Conservation (phyloP, 2,329 filamentous ascomycete species). For the Aspergillus fischeri region DNA sequence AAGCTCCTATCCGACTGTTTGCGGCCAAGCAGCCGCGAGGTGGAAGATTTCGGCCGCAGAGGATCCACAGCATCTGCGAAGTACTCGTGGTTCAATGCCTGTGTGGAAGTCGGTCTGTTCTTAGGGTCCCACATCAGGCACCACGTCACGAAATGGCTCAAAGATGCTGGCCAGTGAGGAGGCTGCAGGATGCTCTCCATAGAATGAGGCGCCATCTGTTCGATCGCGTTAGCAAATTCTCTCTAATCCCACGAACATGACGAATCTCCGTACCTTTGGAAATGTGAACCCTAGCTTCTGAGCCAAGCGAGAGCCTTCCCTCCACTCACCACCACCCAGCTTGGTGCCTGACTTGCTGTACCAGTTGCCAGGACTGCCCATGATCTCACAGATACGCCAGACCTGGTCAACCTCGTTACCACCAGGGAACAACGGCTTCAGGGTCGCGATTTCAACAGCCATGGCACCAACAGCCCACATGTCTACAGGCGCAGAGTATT, state of each 20-base stretch:
- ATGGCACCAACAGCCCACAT: slow-evolving; percentile 99
- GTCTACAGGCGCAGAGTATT: slow-evolving; percentile 96
- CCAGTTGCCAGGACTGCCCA: slow-evolving; percentile 98
- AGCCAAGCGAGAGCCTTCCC: slow-evolving; percentile 84
- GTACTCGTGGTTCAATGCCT: slow-evolving; percentile 94
- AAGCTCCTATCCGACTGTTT: slow-evolving; percentile 81
- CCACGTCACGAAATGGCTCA: slow-evolving; percentile 95
- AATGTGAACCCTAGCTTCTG: slow-evolving; percentile 98
- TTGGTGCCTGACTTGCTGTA: slow-evolving; percentile 84
- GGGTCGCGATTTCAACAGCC: slow-evolving; percentile 94
- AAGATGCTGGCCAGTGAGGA: slow-evolving; percentile 84
- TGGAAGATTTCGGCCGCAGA: slow-evolving; percentile 82
- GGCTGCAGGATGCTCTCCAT: slow-evolving; percentile 90
- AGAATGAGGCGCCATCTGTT: slow-evolving; percentile 88
- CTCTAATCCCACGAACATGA: slow-evolving; percentile 7
- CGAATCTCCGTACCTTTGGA: slow-evolving; percentile 59
- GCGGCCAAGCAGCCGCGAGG: slow-evolving; percentile 76
- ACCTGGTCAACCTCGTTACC: slow-evolving; percentile 99
- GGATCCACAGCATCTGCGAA: slow-evolving; percentile 91
- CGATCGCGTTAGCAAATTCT: slow-evolving; percentile 5
- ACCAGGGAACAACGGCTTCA: slow-evolving; percentile 95
- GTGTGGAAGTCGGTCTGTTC: slow-evolving; percentile 80
- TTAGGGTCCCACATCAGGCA: slow-evolving; percentile 99
- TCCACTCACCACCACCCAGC: slow-evolving; percentile 95
- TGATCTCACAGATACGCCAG: slow-evolving; percentile 97